Conservation (phyloP, 495 filamentous ascomycete species). For the Daldinia grandis region DNA sequence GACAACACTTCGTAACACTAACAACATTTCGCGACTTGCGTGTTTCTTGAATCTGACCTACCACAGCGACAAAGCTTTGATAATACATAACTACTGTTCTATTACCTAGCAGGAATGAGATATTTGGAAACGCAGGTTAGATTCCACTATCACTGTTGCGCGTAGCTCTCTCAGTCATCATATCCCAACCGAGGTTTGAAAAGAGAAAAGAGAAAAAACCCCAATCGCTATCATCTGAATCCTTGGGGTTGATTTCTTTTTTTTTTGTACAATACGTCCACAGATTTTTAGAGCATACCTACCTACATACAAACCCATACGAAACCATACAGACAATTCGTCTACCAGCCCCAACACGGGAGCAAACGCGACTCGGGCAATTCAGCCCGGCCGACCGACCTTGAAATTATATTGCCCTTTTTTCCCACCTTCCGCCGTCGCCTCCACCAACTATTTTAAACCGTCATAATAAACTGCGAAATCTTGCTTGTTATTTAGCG, state of each 20-base stretch:
- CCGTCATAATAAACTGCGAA: constrained; percentile 14
- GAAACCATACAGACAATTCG: constrained; percentile 6
- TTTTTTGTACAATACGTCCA: constrained; percentile 9
- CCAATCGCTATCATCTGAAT: constrained; percentile 7
- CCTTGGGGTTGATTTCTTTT: background rate
- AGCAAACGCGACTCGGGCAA: constrained; percentile 30
- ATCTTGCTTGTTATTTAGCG: constrained; percentile 35
- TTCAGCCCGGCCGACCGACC: constrained; percentile 29
- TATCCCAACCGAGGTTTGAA: constrained; percentile 32
- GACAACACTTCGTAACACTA: constrained; percentile 13
- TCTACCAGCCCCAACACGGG: background rate
- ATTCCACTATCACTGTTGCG: constrained; percentile 26
- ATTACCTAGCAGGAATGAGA: constrained; percentile 25
- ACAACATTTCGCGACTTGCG: constrained; percentile 28
- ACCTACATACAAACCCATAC: background rate
- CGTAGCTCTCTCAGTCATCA: constrained; percentile 31
- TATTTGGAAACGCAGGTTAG: constrained; percentile 32
- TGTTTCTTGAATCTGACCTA: constrained; percentile 26
- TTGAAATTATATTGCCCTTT: constrained; percentile 9
- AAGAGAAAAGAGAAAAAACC: constrained; percentile 1
- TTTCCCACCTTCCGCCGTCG: constrained; percentile 5
- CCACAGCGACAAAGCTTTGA: constrained; percentile 15
- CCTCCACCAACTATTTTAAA: constrained; percentile 8
- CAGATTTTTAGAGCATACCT: background rate
- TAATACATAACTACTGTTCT: constrained; percentile 4